Base-by-base conservation (phyloP, 2,329 filamentous ascomycete species). In the Septoria petroselini region DNA sequence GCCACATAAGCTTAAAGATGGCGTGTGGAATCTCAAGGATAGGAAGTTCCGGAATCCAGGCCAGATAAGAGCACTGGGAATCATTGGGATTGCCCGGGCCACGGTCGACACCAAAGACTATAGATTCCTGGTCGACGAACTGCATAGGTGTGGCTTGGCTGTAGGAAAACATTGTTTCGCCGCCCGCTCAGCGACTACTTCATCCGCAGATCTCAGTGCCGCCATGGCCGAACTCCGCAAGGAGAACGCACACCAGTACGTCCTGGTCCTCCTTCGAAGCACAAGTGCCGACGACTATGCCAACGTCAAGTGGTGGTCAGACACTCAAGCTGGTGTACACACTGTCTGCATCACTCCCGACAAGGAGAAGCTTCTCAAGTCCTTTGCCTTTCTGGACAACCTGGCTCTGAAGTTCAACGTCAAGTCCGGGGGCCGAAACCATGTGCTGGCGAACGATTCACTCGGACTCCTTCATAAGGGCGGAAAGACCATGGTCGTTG, bases 401-500 rank as follows among this genome's bases (percentile, higher is more conserved):
- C 29, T 58, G 3, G 50, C 37, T 11, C 30, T 59, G 38, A 61
- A 61, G 41, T 23, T 61, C 14, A 61, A 61, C 14, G 34, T 53
- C 9, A 53, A 54, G 4, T 33, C 47, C 3, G 52, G 41, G 2
- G 53, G 48, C 1, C 1, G 8, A 9, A 61, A 61, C 14, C 58
- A 61, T 14, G 34, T 27, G 1, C 33, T 45, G 1, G 12, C 9
- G 1, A 19, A 27, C 1, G 1, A 8, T 0, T 18, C 23, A 8
- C 42, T 45, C 21, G 7, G 29, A 6, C 14, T 6, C 2, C 33
- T 45, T 17, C 31, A 35, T 14, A 1, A 9, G 1, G 6, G 23
- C 1, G 42, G 25, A 1, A 17, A 60, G 3, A 52, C 48, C 0
- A 67, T 73, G 56, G 51, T 72, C 3, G 58, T 73, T 4, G 71